Conservation (phyloP, 768 basidiomycete species). For the Jaapia argillacea region DNA sequence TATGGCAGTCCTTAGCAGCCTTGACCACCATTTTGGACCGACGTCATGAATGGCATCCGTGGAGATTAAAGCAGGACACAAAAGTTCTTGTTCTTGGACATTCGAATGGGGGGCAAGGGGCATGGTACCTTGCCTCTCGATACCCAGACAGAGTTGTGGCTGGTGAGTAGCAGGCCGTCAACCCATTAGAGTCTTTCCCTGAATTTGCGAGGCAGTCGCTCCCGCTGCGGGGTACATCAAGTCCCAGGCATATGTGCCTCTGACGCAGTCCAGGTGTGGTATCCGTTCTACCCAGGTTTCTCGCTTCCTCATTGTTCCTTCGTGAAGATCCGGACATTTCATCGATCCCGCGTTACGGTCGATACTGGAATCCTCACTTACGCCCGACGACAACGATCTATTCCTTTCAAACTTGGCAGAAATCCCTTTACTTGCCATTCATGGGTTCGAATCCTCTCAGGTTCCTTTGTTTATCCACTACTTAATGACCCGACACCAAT, state of each 20-base stretch:
- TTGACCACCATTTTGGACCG: constrained; percentile 35
- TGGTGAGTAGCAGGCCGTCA: too few species aligned
- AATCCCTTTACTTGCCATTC: constrained; percentile 62
- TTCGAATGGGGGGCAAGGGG: constrained; percentile 89
- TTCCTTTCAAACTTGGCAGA: constrained; percentile 71
- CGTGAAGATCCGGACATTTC: constrained; percentile 55
- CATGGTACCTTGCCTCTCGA: constrained; percentile 70
- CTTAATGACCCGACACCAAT: constrained; percentile 22
- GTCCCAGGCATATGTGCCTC: constrained; percentile 77
- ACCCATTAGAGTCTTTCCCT: not conserved
- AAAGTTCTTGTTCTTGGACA: constrained; percentile 73
- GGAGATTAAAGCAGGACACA: constrained; percentile 27
- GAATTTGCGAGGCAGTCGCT: constrained; percentile 33
- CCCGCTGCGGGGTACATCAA: constrained; percentile 82
- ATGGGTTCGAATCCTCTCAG: constrained; percentile 47
- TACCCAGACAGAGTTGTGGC: constrained; percentile 69
- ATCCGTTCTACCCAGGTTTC: not conserved
- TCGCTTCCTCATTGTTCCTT: not conserved
- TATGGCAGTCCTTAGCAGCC: constrained; percentile 52
- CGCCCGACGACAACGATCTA: constrained; percentile 82
- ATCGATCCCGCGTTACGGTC: constrained; percentile 65
- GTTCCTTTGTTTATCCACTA: not conserved
- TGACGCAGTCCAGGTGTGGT: constrained; percentile 50
- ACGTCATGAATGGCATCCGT: constrained; percentile 27
- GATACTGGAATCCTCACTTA: constrained; percentile 64